Percentiles rank a stretch among this genome's conserved stretches.
Evolutionary conservation across 108 stramenopile species (phyloP).

Genomic region (Fistulifera solaris): DNA sequence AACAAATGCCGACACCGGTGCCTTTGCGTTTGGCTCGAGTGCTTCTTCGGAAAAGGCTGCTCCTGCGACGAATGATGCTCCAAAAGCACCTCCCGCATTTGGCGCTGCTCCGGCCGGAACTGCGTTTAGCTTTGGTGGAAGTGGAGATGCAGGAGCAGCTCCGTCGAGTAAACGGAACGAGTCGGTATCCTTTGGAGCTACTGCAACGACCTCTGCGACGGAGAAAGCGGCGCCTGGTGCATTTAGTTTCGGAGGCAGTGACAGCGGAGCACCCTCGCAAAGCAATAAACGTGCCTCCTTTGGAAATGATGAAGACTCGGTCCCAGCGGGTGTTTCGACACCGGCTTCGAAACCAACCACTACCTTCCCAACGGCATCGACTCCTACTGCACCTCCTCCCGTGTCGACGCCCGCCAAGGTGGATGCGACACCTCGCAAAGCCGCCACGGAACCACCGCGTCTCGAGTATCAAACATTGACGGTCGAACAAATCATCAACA

Average conservation of each 20-base stretch:
- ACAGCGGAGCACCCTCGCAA: constrained; percentile 9
- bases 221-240: constrained; percentile 14
- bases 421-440: constrained; percentile 7
- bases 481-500: constrained; percentile 77
- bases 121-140: constrained; percentile 8
- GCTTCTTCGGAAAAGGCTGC: constrained; percentile 6
- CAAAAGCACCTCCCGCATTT: not conserved
- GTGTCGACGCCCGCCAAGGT: constrained; percentile 7
- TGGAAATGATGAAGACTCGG: constrained; percentile 2
- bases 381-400: constrained; percentile 14
- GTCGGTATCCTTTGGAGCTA: constrained; percentile 12
- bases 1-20: not conserved
- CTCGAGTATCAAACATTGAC: constrained; percentile 74
- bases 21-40: constrained; percentile 1
- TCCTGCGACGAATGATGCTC: constrained; percentile 7
- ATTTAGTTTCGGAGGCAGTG: constrained; percentile 24
- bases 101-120: constrained; percentile 9
- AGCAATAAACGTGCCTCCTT: constrained; percentile 8
- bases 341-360: constrained; percentile 13
- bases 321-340: constrained; percentile 12
- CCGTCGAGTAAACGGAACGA: not conserved
- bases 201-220: constrained; percentile 11
- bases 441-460: constrained; percentile 32
- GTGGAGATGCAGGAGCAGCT: constrained; percentile 7
- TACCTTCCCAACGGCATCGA: not conserved